A percentile compares a stretch with the other conserved stretches of the same genome.
phyloP scores from a whole-genome alignment of 2,329 filamentous ascomycete genomes.

The Trichoderma aggressivum region DNA sequence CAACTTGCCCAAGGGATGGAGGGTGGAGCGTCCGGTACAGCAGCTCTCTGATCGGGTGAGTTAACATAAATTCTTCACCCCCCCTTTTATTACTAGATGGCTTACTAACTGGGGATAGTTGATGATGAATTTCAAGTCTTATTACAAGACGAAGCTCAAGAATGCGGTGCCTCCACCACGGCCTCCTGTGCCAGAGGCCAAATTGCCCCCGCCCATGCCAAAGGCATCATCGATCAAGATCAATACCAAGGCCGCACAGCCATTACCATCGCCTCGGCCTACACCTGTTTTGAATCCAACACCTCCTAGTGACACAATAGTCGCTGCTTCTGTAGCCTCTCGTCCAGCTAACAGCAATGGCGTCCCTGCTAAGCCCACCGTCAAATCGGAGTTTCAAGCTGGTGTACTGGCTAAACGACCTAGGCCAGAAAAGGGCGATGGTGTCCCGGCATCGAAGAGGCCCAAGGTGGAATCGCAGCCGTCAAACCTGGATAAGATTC shows the following conservation, averaged over 20 bases:
- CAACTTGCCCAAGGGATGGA: conserved; percentile 42
- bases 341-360: conserved; percentile 25
- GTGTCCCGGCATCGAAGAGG: conserved; percentile 37
- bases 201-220: conserved; percentile 28
- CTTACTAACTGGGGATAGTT: conserved; percentile 31
- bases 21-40: conserved; percentile 34
- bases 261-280: neutral
- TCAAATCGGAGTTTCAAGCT: conserved; percentile 4
- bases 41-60: conserved; percentile 38
- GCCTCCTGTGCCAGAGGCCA: conserved; percentile 26
- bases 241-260: conserved; percentile 21
- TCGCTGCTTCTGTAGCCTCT: conserved; percentile 26
- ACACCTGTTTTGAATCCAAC: neutral
- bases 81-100: neutral
- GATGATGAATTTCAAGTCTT: conserved; percentile 38
- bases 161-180: conserved; percentile 25
- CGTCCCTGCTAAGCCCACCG: conserved; percentile 8
- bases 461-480: conserved; percentile 35
- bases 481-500: conserved; percentile 21
- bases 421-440: conserved; percentile 37
- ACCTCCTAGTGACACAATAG: conserved; percentile 28
- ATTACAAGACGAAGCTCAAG: conserved; percentile 37
- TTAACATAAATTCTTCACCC: neutral
- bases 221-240: conserved; percentile 39
- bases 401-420: conserved; percentile 33